A percentile compares a stretch with the other conserved stretches of the same genome.
These are phyloP conservation scores for Phylloporus arenicola DNA, from an alignment of 768 basidiomycete species.

Conservation along the genomic window DNA sequence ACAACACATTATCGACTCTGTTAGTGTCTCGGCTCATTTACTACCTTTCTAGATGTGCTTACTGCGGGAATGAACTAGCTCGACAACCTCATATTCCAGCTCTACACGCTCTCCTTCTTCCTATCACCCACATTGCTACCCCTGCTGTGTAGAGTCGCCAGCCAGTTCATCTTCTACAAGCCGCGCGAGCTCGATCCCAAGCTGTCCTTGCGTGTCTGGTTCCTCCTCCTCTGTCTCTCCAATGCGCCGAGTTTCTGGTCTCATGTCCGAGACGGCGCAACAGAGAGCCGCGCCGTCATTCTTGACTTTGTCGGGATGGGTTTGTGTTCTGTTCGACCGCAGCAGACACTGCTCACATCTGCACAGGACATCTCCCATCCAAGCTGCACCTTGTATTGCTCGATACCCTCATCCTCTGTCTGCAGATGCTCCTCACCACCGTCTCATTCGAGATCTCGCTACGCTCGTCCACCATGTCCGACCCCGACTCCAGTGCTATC, in stretches of 20 bases:
- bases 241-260: constrained; percentile 58
- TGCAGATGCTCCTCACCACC: constrained; percentile 62
- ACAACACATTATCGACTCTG: constrained; percentile 65
- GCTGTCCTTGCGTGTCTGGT: constrained; percentile 66
- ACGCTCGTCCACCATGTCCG: constrained; percentile 36
- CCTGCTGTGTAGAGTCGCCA: constrained; percentile 40
- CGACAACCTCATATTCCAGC: constrained; percentile 64
- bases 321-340: constrained; percentile 31
- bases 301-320: constrained; percentile 79
- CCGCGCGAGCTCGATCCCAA: constrained; percentile 63
- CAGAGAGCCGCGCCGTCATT: constrained; percentile 57
- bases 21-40: constrained; percentile 30
- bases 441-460: constrained; percentile 61
- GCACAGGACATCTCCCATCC: constrained; percentile 54
- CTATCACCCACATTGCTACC: constrained; percentile 57
- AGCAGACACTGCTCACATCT: constrained; percentile 6
- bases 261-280: constrained; percentile 49
- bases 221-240: constrained; percentile 50
- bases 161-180: constrained; percentile 62
- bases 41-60: constrained; percentile 6
- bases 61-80: constrained; percentile 39
- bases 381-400: constrained; percentile 59
- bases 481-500: constrained; percentile 36
- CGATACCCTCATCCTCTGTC: constrained; percentile 59
- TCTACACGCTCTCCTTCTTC: constrained; percentile 73